Evolutionary conservation across 192 early-diverging fungal species (phyloP), one percentile per base, ranked within the genome.

Genomic region (Allomyces macrogynus): DNA sequence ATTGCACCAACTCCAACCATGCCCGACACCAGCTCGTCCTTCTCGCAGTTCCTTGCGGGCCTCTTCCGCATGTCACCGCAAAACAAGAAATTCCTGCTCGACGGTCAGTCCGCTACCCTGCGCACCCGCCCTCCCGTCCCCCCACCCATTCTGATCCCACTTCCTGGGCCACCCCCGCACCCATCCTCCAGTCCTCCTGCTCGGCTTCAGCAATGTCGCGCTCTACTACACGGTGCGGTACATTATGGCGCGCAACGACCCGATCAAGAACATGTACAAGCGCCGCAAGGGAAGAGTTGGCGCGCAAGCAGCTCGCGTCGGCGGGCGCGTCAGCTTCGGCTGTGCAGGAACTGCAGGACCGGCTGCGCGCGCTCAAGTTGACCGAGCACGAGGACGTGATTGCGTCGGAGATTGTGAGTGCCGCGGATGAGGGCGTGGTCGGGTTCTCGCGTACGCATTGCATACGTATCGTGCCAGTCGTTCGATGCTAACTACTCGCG

Each of bases 311-410:
- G 23, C 63, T 27, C 0, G 26, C 61, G 3, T 14, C 61, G 12
- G 14, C 61, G 61, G 26, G 49, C 49, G 16, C 12, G 49, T 57
- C 49, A 16, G 49, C 49, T 10, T 20, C 49, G 2, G 49, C 49
- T 16, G 20, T 57, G 12, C 49, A 20, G n/a, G 73, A 82, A 68
- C 79, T 88, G 18, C 69, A 89, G 26, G 78, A 79, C 63, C 78
- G 77, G 67, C 76, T 91, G 64, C 86, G 87, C 60, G 85, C 87
- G 77, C 64, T 96, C 63, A 84, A 90, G 68, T 73, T 97, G 65
- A 90, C 80, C 62, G 92, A 93, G 70, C 87, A 97, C 72, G 96
- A 99, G 74, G 82, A 87, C 70, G 84, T 92, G 22, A 97, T 99
- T 68, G 89, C 90, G 63, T 70, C 86, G 62, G 96, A 97, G 73